Percentiles rank a stretch among this genome's conserved stretches.
Evolutionary conservation across 257 asterid species (phyloP).

Genomic region (Solanum paucissectum): DNA sequence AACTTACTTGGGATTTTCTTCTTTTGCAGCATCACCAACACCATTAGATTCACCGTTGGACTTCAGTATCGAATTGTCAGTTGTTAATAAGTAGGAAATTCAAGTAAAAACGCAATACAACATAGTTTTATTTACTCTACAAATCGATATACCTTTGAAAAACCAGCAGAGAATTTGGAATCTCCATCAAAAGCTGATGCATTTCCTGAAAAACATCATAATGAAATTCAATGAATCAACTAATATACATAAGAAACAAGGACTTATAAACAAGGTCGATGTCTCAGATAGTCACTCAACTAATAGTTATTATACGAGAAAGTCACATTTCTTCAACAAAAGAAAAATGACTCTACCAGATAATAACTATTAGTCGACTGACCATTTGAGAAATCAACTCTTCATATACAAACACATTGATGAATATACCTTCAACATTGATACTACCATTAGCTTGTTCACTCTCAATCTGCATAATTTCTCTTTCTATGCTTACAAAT

Average conservation of each 20-base stretch:
- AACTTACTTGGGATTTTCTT: conserved; percentile 53
- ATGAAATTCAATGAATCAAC: neutral
- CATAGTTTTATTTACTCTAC: neutral
- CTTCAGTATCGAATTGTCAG: conserved; percentile 2
- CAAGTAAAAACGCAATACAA: neutral
- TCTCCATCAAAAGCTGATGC: conserved; percentile 16
- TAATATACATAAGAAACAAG: neutral
- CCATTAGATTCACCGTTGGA: conserved; percentile 26
- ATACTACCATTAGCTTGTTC: conserved; percentile 28
- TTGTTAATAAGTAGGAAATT: neutral
- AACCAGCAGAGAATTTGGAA: conserved; percentile 19
- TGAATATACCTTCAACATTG: conserved; percentile 35
- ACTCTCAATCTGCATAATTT: conserved; percentile 62
- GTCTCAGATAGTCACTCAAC: neutral
- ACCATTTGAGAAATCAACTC: no score
- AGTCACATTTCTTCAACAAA: neutral
- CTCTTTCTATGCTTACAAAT: conserved; percentile 62
- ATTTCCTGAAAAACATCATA: no score
- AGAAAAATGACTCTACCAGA: neutral
- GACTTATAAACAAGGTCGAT: fast-evolving
- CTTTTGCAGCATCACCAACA: conserved; percentile 17
- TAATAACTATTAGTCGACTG: neutral
- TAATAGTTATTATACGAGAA: neutral
- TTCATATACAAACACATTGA: neutral
- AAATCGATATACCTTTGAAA: conserved; percentile 27